phyloP scores from a whole-genome alignment of 352 stramenopile species.

The Phytophthora quininea region DNA sequence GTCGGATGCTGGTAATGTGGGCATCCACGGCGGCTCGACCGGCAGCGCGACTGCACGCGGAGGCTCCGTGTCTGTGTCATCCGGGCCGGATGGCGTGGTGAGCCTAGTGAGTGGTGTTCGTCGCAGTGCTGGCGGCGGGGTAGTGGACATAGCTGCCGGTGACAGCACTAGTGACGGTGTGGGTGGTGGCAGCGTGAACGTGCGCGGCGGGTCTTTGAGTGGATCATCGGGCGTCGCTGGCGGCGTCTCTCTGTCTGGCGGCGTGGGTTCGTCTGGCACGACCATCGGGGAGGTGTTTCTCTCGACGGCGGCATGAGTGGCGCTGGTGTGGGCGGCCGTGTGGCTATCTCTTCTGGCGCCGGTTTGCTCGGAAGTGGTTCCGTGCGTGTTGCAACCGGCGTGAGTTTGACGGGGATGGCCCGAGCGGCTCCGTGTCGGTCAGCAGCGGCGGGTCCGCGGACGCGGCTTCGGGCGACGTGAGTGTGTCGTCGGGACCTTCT shows the following conservation, averaged over 20 bases:
- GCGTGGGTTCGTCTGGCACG: slow-evolving; percentile 3
- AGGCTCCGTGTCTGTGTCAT: slow-evolving; percentile 6
- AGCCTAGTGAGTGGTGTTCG: neutral
- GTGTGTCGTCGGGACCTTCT: slow-evolving; percentile 15
- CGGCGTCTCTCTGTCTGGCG: slow-evolving; percentile 8
- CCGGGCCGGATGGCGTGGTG: neutral
- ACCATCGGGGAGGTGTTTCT: slow-evolving; percentile 7
- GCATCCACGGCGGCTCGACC: slow-evolving; percentile 1
- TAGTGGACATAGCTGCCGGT: slow-evolving; percentile 3
- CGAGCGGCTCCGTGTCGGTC: slow-evolving; percentile 11
- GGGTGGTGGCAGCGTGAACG: slow-evolving; percentile 5
- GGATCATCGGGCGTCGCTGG: slow-evolving; percentile 5
- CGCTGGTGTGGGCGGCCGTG: slow-evolving; percentile 2
- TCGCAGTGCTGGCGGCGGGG: neutral
- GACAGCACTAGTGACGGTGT: slow-evolving; percentile 5
- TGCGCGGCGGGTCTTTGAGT: slow-evolving; percentile 11
- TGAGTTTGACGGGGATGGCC: neutral
- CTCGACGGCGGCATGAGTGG: slow-evolving; percentile 1
- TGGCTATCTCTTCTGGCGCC: neutral
- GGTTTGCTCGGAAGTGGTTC: slow-evolving; percentile 12
- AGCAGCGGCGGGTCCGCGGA: slow-evolving; percentile 20
- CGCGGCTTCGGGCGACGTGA: neutral
- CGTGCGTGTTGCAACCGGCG: slow-evolving; percentile 8
- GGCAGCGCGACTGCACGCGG: neutral
- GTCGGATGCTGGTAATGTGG: slow-evolving; percentile 1